These are phyloP conservation scores for Neurospora sp. DNA, from an alignment of 2,329 filamentous ascomycete genomes.

Conservation along the genomic window DNA sequence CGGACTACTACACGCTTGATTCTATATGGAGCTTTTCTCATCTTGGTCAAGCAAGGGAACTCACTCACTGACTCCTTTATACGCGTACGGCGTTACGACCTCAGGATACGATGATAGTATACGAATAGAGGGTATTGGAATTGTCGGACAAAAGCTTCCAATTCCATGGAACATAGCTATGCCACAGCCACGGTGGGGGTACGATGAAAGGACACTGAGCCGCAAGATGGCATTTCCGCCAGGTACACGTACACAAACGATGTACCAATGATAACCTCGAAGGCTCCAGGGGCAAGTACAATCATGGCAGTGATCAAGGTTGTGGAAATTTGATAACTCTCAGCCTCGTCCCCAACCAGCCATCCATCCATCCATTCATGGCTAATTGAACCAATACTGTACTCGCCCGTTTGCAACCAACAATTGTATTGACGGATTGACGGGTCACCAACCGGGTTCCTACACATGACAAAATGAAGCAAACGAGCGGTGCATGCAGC, in stretches of 20 bases:
- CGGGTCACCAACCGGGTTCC: not conserved
- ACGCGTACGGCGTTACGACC: not conserved
- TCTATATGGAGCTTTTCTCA: not conserved
- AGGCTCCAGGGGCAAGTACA: not conserved
- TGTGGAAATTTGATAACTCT: not conserved
- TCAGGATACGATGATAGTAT: not conserved
- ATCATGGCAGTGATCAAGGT: not conserved
- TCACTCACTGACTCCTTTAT: not conserved
- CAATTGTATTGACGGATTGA: not conserved
- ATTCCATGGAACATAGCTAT: not conserved
- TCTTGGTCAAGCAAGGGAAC: not conserved
- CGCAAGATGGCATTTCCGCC: not conserved
- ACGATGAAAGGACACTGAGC: not conserved
- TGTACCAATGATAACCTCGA: not conserved
- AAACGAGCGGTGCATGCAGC: not conserved
- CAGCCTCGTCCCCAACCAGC: not conserved
- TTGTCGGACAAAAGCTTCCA: not conserved
- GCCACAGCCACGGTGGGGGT: not conserved
- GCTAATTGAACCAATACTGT: not conserved
- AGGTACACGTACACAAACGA: not conserved
- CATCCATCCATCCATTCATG: not conserved
- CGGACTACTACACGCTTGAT: not conserved
- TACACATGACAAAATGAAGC: not conserved
- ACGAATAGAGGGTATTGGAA: not conserved
- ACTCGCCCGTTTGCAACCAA: not conserved